These are phyloP conservation scores for Forsythia suspensa DNA, from an alignment of 257 asterid genomes.

Conservation along the genomic window DNA sequence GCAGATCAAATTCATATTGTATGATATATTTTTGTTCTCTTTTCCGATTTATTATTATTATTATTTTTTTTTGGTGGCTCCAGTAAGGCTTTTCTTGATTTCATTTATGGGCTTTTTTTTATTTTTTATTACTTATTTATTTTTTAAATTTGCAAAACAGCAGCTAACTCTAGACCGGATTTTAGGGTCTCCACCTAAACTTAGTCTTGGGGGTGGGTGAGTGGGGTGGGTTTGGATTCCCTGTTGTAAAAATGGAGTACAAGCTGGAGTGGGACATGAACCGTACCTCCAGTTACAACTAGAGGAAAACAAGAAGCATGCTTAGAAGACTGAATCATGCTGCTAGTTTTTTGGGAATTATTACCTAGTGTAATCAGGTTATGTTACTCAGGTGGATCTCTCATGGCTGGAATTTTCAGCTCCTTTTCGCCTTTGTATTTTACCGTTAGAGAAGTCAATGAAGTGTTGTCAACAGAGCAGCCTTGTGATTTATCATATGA, in stretches of 20 bases:
- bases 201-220: too few relatives aligned
- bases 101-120: background rate
- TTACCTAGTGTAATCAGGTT: background rate
- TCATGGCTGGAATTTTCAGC: constrained; percentile 46
- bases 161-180: background rate
- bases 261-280: too few relatives aligned
- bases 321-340: background rate
- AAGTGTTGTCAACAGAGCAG: constrained; percentile 82
- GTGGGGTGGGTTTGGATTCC: background rate
- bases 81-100: background rate
- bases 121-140: too few relatives aligned
- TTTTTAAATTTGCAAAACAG: too few relatives aligned
- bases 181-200: too few relatives aligned
- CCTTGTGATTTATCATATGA: constrained; percentile 90
- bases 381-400: constrained; percentile 50
- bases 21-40: background rate
- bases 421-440: constrained; percentile 66
- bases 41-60: too few relatives aligned
- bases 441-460: constrained; percentile 44
- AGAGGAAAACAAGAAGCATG: background rate
- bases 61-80: background rate
- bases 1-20: background rate
- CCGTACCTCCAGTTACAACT: too few relatives aligned
- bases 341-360: background rate
- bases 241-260: background rate